Evolutionary conservation across 202 grass and related monocot species (phyloP).

Genomic region (Zoysia matrella): DNA sequence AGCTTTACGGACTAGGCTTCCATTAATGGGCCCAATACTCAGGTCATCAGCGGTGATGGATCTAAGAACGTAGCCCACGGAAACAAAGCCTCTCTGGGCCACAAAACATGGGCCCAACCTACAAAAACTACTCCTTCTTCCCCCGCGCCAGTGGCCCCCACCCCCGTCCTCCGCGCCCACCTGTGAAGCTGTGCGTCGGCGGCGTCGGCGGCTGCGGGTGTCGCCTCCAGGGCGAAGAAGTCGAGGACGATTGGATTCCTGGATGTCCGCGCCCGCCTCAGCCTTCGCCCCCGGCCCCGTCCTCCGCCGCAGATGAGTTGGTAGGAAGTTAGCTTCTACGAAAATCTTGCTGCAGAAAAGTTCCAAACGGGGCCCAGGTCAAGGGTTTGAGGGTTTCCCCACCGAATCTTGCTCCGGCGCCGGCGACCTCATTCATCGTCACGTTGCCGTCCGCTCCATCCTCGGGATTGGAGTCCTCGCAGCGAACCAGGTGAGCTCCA

Average conservation of each 20-base stretch:
- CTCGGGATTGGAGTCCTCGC: background rate
- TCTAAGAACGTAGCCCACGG: background rate
- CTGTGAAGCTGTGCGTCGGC: too few relatives aligned
- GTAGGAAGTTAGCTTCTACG: too few relatives aligned
- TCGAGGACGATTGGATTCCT: too few relatives aligned
- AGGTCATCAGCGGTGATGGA: background rate
- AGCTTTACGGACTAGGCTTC: background rate
- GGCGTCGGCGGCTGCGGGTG: too few relatives aligned
- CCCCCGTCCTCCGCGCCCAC: too few relatives aligned
- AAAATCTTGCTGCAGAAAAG: constrained; percentile 3
- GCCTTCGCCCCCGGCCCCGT: too few relatives aligned
- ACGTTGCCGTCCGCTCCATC: background rate
- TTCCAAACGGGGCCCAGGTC: too few relatives aligned
- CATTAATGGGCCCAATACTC: background rate
- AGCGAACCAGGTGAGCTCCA: constrained; percentile 9
- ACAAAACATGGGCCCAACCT: background rate
- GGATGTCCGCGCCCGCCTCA: too few relatives aligned
- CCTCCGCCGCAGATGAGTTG: too few relatives aligned
- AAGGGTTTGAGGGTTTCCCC: constrained; percentile 1
- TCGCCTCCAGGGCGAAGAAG: too few relatives aligned
- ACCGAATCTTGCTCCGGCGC: constrained; percentile 7
- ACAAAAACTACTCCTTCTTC: background rate
- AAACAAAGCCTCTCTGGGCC: background rate
- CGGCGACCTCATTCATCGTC: constrained; percentile 7
- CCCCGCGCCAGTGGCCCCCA: too few relatives aligned